phyloP scores from a whole-genome alignment of 2,329 filamentous ascomycete genomes.

The Bipolaris zeicola region DNA sequence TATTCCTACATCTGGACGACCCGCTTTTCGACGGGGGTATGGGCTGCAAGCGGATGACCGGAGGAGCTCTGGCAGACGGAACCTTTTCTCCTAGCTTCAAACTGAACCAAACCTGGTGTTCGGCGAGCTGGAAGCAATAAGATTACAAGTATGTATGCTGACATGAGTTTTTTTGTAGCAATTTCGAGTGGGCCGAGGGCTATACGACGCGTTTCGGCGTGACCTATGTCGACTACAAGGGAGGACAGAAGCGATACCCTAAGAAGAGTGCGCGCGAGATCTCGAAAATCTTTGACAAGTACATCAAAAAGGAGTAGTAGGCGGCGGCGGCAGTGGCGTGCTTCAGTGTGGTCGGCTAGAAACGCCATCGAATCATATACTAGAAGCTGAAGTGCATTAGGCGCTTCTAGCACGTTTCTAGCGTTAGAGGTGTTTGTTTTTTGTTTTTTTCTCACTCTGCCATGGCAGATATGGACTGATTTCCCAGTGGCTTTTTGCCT shows the following conservation, averaged over 20 bases:
- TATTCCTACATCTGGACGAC: not conserved
- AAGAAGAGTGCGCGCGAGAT: slow-evolving; percentile 83
- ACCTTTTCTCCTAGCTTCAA: slow-evolving; percentile 17
- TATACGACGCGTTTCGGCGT: slow-evolving; percentile 87
- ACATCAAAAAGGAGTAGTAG: slow-evolving; percentile 66
- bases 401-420: slow-evolving; percentile 32
- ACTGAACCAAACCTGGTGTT: slow-evolving; percentile 5
- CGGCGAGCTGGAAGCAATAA: not conserved
- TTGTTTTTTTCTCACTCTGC: not conserved
- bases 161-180: slow-evolving; percentile 54
- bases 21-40: not conserved
- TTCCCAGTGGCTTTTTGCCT: slow-evolving; percentile 6
- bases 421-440: slow-evolving; percentile 15
- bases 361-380: slow-evolving; percentile 10
- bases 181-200: slow-evolving; percentile 92
- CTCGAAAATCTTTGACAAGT: slow-evolving; percentile 70
- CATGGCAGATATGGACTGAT: slow-evolving; percentile 2
- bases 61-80: slow-evolving; percentile 3
- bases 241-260: slow-evolving; percentile 77
- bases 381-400: slow-evolving; percentile 2
- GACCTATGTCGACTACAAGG: slow-evolving; percentile 80
- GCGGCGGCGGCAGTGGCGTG: slow-evolving; percentile 26
- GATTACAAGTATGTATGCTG: slow-evolving; percentile 6
- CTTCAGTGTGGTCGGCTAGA: slow-evolving; percentile 13
- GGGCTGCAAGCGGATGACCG: not conserved